phyloP scores from a whole-genome alignment of 2,329 filamentous ascomycete species.

The Claviceps monticola region DNA sequence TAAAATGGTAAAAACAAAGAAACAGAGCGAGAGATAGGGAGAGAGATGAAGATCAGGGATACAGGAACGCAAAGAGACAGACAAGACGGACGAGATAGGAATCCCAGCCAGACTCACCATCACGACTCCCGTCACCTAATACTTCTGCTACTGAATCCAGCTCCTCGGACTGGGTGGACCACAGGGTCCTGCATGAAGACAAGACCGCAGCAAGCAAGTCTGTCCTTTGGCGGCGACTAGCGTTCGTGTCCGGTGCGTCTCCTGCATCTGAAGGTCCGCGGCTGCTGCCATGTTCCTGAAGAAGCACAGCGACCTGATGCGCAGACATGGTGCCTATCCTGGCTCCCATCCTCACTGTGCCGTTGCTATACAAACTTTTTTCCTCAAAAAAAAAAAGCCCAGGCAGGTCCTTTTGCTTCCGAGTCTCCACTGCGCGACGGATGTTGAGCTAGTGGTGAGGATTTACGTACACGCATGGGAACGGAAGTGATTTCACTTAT shows the following conservation, averaged over 20 bases:
- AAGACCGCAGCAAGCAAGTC: conserved; percentile 25
- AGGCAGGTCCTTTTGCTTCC: background rate
- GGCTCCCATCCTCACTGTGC: conserved; percentile 5
- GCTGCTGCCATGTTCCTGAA: conserved; percentile 20
- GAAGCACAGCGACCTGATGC: conserved; percentile 23
- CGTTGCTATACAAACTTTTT: background rate
- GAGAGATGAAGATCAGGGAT: background rate
- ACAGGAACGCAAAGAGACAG: background rate
- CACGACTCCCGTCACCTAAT: conserved; percentile 40
- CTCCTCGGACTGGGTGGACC: conserved; percentile 24
- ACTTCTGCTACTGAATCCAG: conserved; percentile 36
- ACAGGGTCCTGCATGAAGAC: conserved; percentile 24
- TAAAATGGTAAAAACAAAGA: background rate
- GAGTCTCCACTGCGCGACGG: background rate
- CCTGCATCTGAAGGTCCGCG: conserved; percentile 14
- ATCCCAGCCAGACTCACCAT: conserved; percentile 27
- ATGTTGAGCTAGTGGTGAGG: background rate
- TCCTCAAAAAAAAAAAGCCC: background rate
- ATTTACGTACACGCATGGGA: background rate
- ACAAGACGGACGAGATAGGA: background rate
- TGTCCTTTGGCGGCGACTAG: conserved; percentile 12
- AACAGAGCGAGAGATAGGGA: background rate
- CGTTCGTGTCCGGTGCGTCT: conserved; percentile 12
- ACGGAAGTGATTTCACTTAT: background rate
- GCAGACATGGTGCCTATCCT: conserved; percentile 18